Conservation (phyloP, 352 stramenopile genomes). For the Pythium aquatile region DNA sequence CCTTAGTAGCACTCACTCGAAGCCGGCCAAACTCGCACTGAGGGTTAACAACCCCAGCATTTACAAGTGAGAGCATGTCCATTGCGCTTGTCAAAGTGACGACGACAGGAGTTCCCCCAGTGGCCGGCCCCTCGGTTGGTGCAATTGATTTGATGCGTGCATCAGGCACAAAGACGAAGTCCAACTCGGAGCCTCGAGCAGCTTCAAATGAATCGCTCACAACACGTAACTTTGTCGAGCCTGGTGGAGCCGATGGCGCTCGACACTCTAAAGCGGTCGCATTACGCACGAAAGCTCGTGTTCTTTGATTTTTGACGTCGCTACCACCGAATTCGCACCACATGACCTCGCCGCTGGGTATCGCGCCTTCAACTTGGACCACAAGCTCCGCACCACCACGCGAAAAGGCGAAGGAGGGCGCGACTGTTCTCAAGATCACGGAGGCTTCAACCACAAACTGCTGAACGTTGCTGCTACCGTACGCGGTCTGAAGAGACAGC, state of each 20-base stretch:
- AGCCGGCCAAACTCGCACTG: constrained; percentile 16
- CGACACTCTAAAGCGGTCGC: constrained; percentile 7
- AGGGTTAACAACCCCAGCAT: not conserved
- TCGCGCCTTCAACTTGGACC: not conserved
- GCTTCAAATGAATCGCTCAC: constrained; percentile 1
- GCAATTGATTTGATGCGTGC: constrained; percentile 4
- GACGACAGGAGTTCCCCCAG: constrained; percentile 19
- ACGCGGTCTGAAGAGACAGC: not conserved
- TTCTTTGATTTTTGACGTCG: not conserved
- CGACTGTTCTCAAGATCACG: not conserved
- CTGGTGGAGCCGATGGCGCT: not conserved
- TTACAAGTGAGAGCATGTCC: too few species aligned
- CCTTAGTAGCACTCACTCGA: not conserved
- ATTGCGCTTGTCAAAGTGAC: constrained; percentile 18
- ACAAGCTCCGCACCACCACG: not conserved
- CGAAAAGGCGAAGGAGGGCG: constrained; percentile 14
- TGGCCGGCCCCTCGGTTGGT: constrained; percentile 8
- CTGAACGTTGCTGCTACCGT: constrained; percentile 12
- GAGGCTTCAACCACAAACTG: constrained; percentile 7
- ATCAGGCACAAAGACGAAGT: constrained; percentile 14
- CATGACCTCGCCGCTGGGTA: not conserved
- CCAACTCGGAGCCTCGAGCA: constrained; percentile 14
- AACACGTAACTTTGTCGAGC: constrained; percentile 5
- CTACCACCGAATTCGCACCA: constrained; percentile 13
- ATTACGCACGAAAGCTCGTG: constrained; percentile 2